Conservation (phyloP, 2,329 filamentous ascomycete species). For the Aspergillus amoenus region DNA sequence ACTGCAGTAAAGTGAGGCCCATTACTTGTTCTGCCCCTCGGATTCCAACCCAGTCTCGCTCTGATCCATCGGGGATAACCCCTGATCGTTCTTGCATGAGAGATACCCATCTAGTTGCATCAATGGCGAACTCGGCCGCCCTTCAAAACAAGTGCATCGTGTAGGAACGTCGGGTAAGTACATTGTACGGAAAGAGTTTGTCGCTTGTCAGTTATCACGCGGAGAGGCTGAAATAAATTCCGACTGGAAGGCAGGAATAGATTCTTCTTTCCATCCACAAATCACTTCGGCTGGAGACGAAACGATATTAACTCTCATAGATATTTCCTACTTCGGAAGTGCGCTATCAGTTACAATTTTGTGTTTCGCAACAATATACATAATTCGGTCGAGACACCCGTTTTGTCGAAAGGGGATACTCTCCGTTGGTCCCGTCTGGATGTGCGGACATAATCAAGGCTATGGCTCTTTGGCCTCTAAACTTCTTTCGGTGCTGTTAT, state of each 20-base stretch:
- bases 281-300: neutral
- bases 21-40: slow-evolving; percentile 4
- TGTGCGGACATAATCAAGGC: too few species aligned
- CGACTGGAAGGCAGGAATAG: neutral
- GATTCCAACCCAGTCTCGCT: slow-evolving; percentile 1
- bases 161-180: neutral
- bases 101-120: slow-evolving; percentile 14
- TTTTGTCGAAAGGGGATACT: too few species aligned
- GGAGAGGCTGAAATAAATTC: neutral
- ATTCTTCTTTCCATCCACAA: neutral
- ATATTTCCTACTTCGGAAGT: neutral
- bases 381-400: neutral
- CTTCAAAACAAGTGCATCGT: neutral
- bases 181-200: neutral
- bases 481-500: too few species aligned
- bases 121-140: neutral
- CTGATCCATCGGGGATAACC: slow-evolving; percentile 13
- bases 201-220: neutral
- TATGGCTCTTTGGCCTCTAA: too few species aligned
- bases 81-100: slow-evolving; percentile 17
- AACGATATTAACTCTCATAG: neutral
- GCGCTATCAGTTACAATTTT: neutral
- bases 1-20: neutral
- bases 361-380: neutral
- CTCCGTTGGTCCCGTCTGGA: too few species aligned